phyloP scores from a whole-genome alignment of 2,329 filamentous ascomycete species.

The Fusarium nanum region DNA sequence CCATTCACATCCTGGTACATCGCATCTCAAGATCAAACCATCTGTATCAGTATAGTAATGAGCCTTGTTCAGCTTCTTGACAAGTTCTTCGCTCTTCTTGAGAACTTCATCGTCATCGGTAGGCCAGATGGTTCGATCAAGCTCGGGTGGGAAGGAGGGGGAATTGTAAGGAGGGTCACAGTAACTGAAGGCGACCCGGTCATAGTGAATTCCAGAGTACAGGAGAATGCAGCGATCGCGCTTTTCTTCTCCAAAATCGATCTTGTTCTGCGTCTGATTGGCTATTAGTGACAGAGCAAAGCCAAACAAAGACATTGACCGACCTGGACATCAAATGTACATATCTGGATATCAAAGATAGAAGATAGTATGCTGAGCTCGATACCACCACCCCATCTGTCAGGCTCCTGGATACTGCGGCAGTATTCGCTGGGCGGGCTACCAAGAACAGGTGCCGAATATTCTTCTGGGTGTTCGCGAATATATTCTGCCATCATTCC shows the following conservation, averaged over 20 bases:
- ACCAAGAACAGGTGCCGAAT: slow-evolving; percentile 81
- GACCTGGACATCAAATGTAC: slow-evolving; percentile 80
- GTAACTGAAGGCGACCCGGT: slow-evolving; percentile 82
- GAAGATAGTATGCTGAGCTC: slow-evolving; percentile 87
- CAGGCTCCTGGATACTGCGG: slow-evolving; percentile 79
- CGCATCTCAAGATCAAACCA: slow-evolving; percentile 82
- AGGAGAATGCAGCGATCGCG: slow-evolving; percentile 80
- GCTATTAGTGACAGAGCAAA: background rate
- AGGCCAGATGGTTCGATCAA: slow-evolving; percentile 74
- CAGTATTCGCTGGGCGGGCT: slow-evolving; percentile 80
- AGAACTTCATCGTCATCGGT: slow-evolving; percentile 74
- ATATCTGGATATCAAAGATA: slow-evolving; percentile 87
- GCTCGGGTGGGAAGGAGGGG: slow-evolving; percentile 73
- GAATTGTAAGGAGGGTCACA: slow-evolving; percentile 67
- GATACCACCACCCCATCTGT: slow-evolving; percentile 92
- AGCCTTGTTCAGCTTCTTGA: slow-evolving; percentile 71
- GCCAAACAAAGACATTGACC: background rate
- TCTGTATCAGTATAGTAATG: slow-evolving; percentile 93
- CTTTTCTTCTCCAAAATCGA: slow-evolving; percentile 80
- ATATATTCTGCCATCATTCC: slow-evolving; percentile 84
- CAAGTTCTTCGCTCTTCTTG: slow-evolving; percentile 72
- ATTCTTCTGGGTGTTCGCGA: slow-evolving; percentile 76
- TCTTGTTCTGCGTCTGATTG: slow-evolving; percentile 50
- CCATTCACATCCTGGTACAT: slow-evolving; percentile 71
- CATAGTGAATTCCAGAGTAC: slow-evolving; percentile 94